Evolutionary conservation across 148 eudicot species (phyloP), one percentile per base, ranked within the genome.

Genomic region (Diospyros kaki): DNA sequence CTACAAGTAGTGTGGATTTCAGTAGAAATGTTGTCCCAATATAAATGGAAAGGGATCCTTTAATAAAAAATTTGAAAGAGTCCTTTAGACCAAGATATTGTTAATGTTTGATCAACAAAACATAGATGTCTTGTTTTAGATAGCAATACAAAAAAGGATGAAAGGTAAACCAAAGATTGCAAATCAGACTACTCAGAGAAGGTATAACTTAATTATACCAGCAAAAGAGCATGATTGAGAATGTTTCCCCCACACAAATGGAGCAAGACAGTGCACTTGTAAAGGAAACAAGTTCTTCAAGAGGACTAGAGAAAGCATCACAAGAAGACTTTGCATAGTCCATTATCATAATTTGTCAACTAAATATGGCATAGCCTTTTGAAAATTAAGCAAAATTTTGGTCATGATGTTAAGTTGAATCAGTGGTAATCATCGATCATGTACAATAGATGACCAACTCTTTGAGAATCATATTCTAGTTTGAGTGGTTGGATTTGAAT

Each of bases 211-310:
- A 66, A 66, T 15, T 8, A 66, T 66, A 43, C 39, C 69, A 8
- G 28, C 28, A 9, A 66, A 48, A 44, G 44, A 28, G 28, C 52
- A 66, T 44, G 42, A 42, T 41, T 42, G 48, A 42, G 42, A 66
- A 14, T 66, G 28, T 66, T 66, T 50, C 28, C 69, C 69, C 68
- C 52, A 66, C 1, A 42, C 66, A 63, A 64, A 42, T 43, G 28
- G 51, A 65, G 51, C 50, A 43, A 6, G 48, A 6, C 10, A 43
- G 48, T 50, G 10, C 38, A 64, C 50, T 64, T 3, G 1, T 64
- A 64, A 64, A 6, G 45, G 5, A 6, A 43, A 42, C 2, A 66
- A 66, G 28, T 66, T 9, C 67, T 66, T 66, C 52, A 13, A 15
- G 50, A 66, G 69, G 8, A 7, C 69, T 44, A 44, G 69, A 66